phyloP scores from a whole-genome alignment of 495 filamentous ascomycete genomes.

The Hypomontagnella monticulosa region DNA sequence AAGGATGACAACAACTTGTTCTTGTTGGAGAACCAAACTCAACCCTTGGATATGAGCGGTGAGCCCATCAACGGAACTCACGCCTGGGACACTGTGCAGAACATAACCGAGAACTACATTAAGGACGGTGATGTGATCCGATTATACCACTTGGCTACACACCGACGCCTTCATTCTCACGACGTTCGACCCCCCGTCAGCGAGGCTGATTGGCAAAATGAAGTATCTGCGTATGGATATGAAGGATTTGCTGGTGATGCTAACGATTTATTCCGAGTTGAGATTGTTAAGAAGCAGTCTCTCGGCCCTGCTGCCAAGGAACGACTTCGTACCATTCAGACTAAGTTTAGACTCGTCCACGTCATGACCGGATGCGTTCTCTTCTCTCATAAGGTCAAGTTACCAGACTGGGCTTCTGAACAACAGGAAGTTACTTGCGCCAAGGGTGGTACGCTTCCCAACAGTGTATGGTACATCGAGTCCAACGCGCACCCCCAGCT shows the following conservation, averaged over 20 bases:
- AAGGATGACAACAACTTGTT: slow-evolving; percentile 99
- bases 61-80: slow-evolving; percentile 77
- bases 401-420: slow-evolving; percentile 95
- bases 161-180: slow-evolving; percentile 93
- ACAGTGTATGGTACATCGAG: slow-evolving; percentile 97
- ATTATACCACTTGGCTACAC: slow-evolving; percentile 83
- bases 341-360: slow-evolving; percentile 94
- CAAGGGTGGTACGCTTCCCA: slow-evolving; percentile 89
- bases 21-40: slow-evolving; percentile 93
- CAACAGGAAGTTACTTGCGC: slow-evolving; percentile 99
- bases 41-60: slow-evolving; percentile 80
- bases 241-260: slow-evolving; percentile 97
- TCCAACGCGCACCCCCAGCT: slow-evolving; percentile 83
- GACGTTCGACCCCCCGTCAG: slow-evolving; percentile 97
- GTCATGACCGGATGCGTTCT: slow-evolving; percentile 96
- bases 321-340: slow-evolving; percentile 90
- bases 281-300: slow-evolving; percentile 92
- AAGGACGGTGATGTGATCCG: slow-evolving; percentile 81
- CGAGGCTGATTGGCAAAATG: slow-evolving; percentile 98
- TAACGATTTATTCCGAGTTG: slow-evolving; percentile 93
- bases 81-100: slow-evolving; percentile 81
- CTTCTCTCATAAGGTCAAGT: slow-evolving; percentile 98
- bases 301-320: slow-evolving; percentile 82
- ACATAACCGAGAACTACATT: slow-evolving; percentile 68
- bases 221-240: slow-evolving; percentile 97